Conservation (phyloP, 1,284 basidiomycete species). For the Bondarzewia mesenterica region DNA sequence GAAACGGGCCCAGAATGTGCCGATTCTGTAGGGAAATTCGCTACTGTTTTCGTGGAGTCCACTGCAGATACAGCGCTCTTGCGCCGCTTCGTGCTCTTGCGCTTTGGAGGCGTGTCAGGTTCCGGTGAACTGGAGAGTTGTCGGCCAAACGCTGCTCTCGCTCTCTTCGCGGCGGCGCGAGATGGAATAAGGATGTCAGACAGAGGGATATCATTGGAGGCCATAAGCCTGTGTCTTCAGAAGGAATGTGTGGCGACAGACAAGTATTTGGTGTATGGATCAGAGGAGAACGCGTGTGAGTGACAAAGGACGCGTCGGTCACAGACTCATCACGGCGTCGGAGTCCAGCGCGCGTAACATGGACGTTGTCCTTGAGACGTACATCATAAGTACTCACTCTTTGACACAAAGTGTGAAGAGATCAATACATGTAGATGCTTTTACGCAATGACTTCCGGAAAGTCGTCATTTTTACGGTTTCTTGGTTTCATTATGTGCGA, state of each 20-base stretch:
- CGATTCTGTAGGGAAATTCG: background rate
- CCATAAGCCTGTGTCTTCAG: too few relatives aligned
- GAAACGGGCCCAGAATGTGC: too few relatives aligned
- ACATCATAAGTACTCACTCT: too few relatives aligned
- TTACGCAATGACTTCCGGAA: too few relatives aligned
- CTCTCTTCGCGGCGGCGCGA: constrained; percentile 20
- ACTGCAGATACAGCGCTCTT: background rate
- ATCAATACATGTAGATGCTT: too few relatives aligned
- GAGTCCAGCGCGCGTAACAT: too few relatives aligned
- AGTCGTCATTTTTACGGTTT: too few relatives aligned
- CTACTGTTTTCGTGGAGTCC: background rate
- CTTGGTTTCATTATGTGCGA: too few relatives aligned
- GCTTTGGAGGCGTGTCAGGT: background rate
- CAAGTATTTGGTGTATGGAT: background rate
- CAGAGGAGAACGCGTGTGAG: background rate
- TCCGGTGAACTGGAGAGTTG: constrained; percentile 11
- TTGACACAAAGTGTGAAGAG: too few relatives aligned
- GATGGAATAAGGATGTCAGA: constrained; percentile 4
- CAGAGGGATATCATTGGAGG: background rate
- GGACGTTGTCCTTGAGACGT: too few relatives aligned
- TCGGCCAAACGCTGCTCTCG: constrained; percentile 11
- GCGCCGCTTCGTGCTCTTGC: background rate
- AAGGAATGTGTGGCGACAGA: too few relatives aligned
- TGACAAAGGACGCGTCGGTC: background rate
- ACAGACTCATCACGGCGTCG: too few relatives aligned